Conservation (phyloP, 2,329 filamentous ascomycete genomes). For the Cladosporium austrohemisphaericum region DNA sequence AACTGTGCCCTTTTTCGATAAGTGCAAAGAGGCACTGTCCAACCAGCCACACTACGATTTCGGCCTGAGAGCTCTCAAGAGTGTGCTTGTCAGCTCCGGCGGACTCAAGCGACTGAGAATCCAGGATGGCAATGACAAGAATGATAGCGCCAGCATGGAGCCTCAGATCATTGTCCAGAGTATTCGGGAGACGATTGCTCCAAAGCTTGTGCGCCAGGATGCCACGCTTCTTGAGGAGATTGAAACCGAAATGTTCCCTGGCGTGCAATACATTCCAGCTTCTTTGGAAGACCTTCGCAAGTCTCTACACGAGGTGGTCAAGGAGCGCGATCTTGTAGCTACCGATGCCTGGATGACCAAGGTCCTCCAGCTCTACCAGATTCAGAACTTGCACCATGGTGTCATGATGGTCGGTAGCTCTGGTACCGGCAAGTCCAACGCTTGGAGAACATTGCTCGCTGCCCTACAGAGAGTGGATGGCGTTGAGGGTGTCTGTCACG, state of each 20-base stretch:
- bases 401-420: slow-evolving; percentile 99
- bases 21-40: slow-evolving; percentile 73
- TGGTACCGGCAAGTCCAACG: slow-evolving; percentile 92
- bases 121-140: slow-evolving; percentile 51
- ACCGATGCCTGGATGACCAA: slow-evolving; percentile 98
- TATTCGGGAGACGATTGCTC: slow-evolving; percentile 95
- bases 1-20: slow-evolving; percentile 97
- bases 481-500: slow-evolving; percentile 89
- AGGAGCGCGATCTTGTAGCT: slow-evolving; percentile 80
- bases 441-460: slow-evolving; percentile 89
- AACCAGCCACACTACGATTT: slow-evolving; percentile 99
- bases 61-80: slow-evolving; percentile 94
- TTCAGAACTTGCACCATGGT: slow-evolving; percentile 96
- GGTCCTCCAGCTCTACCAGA: slow-evolving; percentile 93
- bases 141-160: slow-evolving; percentile 68
- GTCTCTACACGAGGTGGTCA: slow-evolving; percentile 77
- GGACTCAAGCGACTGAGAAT: slow-evolving; percentile 86
- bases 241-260: slow-evolving; percentile 83
- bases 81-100: slow-evolving; percentile 95
- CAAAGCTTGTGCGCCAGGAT: slow-evolving; percentile 90
- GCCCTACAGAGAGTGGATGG: slow-evolving; percentile 88
- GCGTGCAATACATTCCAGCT: slow-evolving; percentile 86
- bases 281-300: slow-evolving; percentile 74
- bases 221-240: slow-evolving; percentile 83
- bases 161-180: slow-evolving; percentile 98